Percentiles rank a stretch among this genome's conserved stretches.
Evolutionary conservation across 192 early-diverging fungal genomes (phyloP).

Genomic region (Gryganskiella cystojenkinii): DNA sequence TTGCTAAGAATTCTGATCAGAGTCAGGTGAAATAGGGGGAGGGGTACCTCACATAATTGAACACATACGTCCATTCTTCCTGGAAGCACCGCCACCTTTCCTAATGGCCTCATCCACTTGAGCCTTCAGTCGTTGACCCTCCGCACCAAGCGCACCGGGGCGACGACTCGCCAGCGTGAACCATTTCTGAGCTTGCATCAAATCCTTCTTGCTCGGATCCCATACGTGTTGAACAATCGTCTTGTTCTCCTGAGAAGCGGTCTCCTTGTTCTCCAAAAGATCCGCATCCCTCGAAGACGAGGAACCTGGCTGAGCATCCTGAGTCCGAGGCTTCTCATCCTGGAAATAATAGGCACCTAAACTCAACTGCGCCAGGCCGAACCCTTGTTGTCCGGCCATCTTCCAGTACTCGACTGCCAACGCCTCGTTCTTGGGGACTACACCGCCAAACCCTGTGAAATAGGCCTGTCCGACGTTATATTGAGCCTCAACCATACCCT

Average conservation of each 20-base stretch:
- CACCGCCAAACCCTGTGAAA: slow-evolving; percentile 52
- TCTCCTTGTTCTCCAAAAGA: too few relatives aligned
- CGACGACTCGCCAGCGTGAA: slow-evolving; percentile 48
- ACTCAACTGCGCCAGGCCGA: slow-evolving; percentile 61
- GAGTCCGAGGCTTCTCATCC: slow-evolving; percentile 13
- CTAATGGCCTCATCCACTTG: slow-evolving; percentile 41
- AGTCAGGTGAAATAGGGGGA: too few relatives aligned
- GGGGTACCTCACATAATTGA: slow-evolving; percentile 32
- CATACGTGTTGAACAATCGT: slow-evolving; percentile 21
- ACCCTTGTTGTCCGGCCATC: slow-evolving; percentile 61
- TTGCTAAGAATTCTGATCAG: too few relatives aligned
- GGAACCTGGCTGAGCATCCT: not conserved
- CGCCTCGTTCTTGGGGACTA: slow-evolving; percentile 51
- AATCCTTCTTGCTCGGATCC: slow-evolving; percentile 45
- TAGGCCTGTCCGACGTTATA: slow-evolving; percentile 61
- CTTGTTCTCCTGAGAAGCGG: not conserved
- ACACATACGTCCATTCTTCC: slow-evolving; percentile 26
- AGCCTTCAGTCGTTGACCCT: slow-evolving; percentile 33
- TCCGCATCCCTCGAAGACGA: not conserved
- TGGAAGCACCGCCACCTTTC: slow-evolving; percentile 22
- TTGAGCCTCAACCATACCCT: slow-evolving; percentile 63
- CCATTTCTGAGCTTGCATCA: slow-evolving; percentile 51
- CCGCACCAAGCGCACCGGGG: slow-evolving; percentile 24
- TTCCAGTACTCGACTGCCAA: slow-evolving; percentile 61
- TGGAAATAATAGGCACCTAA: slow-evolving; percentile 54